Evolutionary conservation across 2,329 filamentous ascomycete genomes (phyloP).

Genomic region (Diaporthe citriasiana): DNA sequence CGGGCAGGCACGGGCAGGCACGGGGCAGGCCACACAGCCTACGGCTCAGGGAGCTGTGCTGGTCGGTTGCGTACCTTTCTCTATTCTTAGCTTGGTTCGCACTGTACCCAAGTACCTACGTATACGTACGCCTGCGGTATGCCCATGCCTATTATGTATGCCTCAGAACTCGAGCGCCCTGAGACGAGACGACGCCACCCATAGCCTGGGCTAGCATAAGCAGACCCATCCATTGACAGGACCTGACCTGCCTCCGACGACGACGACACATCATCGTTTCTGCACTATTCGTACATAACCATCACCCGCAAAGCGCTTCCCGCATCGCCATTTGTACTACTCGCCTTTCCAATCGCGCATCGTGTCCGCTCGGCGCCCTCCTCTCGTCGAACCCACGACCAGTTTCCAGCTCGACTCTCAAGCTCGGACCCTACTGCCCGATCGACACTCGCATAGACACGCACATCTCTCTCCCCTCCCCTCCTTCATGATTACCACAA

Average conservation of each 20-base stretch:
- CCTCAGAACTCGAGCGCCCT: slow-evolving; percentile 30
- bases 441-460: neutral
- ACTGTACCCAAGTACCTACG: neutral
- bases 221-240: slow-evolving; percentile 26
- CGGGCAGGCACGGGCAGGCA: slow-evolving; percentile 19
- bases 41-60: slow-evolving; percentile 15
- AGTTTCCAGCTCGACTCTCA: neutral
- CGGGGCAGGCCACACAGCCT: neutral
- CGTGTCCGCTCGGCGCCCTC: slow-evolving; percentile 1
- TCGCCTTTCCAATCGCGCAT: neutral
- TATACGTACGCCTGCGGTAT: slow-evolving; percentile 5
- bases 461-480: neutral
- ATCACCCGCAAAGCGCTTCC: neutral
- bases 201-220: slow-evolving; percentile 25
- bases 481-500: slow-evolving; percentile 60
- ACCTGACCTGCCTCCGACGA: neutral
- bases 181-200: slow-evolving; percentile 34
- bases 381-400: neutral
- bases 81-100: slow-evolving; percentile 35
- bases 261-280: slow-evolving; percentile 30
- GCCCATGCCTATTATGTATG: slow-evolving; percentile 5
- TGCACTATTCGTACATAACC: neutral
- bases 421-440: neutral
- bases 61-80: slow-evolving; percentile 13
- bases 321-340: slow-evolving; percentile 13